Conservation (phyloP, 202 grass and related monocot species). For the Bolboschoenoplectus hybrid region DNA sequence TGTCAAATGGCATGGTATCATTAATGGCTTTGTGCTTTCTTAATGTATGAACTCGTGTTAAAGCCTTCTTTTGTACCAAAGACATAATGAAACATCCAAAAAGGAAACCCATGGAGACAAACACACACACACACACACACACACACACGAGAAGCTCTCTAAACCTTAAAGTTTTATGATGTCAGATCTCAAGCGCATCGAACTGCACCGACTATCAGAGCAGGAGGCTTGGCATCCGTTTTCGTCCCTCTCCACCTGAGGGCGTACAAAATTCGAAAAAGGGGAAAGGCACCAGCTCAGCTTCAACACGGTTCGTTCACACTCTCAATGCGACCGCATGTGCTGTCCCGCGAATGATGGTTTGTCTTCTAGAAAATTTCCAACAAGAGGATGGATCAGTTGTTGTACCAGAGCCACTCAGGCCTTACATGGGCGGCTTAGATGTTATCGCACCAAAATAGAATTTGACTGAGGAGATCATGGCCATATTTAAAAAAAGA, state of each 20-base stretch:
- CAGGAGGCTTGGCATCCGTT: slow-evolving; percentile 75
- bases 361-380: slow-evolving; percentile 84
- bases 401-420: slow-evolving; percentile 64
- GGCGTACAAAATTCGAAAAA: slow-evolving; percentile 51
- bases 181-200: slow-evolving; percentile 90
- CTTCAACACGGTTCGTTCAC: slow-evolving; percentile 73
- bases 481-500: not conserved
- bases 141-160: not conserved
- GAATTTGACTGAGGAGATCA: slow-evolving; percentile 21
- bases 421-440: slow-evolving; percentile 76
- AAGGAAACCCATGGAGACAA: not conserved
- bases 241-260: slow-evolving; percentile 55
- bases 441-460: slow-evolving; percentile 50
- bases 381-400: slow-evolving; percentile 70
- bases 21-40: slow-evolving; percentile 4
- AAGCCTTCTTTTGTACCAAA: slow-evolving; percentile 9
- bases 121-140: not conserved
- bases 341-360: slow-evolving; percentile 79
- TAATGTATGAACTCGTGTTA: not conserved
- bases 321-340: slow-evolving; percentile 81
- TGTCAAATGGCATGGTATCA: not conserved
- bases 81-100: not conserved
- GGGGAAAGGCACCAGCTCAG: slow-evolving; percentile 52
- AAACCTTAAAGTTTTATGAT: not conserved
- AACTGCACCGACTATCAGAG: slow-evolving; percentile 98